A percentile compares a stretch with the other conserved stretches of the same genome.
Conservation (phyloP, 2,329 filamentous ascomycete species). For the Pseudogymnoascus sp. region DNA sequence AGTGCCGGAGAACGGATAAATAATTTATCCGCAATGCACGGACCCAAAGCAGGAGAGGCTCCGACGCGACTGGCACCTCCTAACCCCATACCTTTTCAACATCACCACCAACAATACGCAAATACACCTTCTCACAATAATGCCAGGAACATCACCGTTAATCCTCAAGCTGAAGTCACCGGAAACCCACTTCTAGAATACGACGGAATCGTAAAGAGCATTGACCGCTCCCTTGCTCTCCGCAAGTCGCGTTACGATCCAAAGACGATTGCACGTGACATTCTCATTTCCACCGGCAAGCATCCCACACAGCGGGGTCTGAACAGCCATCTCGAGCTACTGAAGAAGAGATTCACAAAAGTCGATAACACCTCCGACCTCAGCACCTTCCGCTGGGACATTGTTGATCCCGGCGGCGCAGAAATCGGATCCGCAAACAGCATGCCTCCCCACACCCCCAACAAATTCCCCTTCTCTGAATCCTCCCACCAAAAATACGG, state of each 20-base stretch:
- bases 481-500: neutral
- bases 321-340: slow-evolving; percentile 47
- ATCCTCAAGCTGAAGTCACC: neutral
- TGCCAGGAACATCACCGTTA: neutral
- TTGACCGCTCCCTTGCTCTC: neutral
- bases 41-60: neutral
- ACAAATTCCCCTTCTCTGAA: neutral
- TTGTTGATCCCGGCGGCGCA: slow-evolving; percentile 6
- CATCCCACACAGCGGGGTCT: slow-evolving; percentile 51
- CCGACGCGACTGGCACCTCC: neutral
- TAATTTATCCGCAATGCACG: neutral
- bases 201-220: slow-evolving; percentile 9
- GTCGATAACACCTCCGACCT: slow-evolving; percentile 12
- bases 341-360: slow-evolving; percentile 4
- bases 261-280: slow-evolving; percentile 53
- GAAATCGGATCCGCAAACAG: neutral
- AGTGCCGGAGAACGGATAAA: neutral
- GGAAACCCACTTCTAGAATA: slow-evolving; percentile 9
- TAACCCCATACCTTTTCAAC: neutral
- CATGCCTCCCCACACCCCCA: neutral
- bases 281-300: slow-evolving; percentile 52
- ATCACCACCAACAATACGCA: neutral
- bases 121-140: neutral
- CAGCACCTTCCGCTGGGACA: slow-evolving; percentile 13
- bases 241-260: slow-evolving; percentile 47